Evolutionary conservation across 805 yeast genomes (phyloP).

Genomic region (Cyberlindnera samutprakarnensis): DNA sequence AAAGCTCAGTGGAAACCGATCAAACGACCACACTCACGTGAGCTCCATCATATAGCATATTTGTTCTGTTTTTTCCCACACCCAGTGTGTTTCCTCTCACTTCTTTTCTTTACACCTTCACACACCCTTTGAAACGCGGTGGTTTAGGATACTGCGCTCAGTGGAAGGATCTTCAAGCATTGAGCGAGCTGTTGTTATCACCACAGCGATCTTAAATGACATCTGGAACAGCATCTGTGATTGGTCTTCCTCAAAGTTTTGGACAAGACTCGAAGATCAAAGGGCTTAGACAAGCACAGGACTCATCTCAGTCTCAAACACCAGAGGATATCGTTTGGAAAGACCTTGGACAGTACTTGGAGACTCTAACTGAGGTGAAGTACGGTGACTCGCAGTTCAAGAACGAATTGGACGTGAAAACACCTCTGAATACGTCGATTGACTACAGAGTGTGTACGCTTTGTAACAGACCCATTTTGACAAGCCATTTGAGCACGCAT

Average conservation of each 20-base stretch:
- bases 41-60: too few species aligned
- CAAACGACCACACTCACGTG: too few species aligned
- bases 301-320: constrained; percentile 1
- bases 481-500: constrained; percentile 30
- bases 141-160: too few species aligned
- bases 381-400: constrained; percentile 11
- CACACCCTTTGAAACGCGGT: too few species aligned
- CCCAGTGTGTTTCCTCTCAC: too few species aligned
- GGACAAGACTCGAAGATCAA: constrained; percentile 22
- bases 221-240: constrained; percentile 12
- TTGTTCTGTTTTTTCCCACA: too few species aligned
- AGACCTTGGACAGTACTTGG: constrained; percentile 26
- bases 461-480: constrained; percentile 39
- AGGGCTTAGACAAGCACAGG: constrained; percentile 13
- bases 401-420: constrained; percentile 15
- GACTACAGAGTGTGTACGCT: constrained; percentile 40
- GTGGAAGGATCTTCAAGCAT: too few species aligned
- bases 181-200: too few species aligned
- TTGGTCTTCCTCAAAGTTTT: constrained; percentile 14
- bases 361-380: constrained; percentile 15
- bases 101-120: too few species aligned
- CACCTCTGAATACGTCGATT: constrained; percentile 32
- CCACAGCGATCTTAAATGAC: too few species aligned
- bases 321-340: constrained; percentile 22
- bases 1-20: too few species aligned